Evolutionary conservation across 805 yeast species (phyloP).

Genomic region (Yamadazyma sp.): DNA sequence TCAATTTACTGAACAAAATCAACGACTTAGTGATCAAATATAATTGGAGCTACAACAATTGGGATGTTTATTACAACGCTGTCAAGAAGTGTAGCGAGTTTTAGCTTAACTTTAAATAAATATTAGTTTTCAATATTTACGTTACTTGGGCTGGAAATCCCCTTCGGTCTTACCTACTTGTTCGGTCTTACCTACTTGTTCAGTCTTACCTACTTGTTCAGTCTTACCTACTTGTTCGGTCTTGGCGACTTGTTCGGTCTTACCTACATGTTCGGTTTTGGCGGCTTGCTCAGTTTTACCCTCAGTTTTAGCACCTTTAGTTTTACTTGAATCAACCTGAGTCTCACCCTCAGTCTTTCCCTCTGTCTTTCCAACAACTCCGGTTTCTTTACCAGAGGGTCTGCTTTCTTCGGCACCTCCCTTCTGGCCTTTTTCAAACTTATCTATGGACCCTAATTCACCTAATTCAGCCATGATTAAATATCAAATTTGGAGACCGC

Average conservation of each 20-base stretch:
- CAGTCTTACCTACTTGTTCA: slow-evolving; percentile 9
- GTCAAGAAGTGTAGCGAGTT: slow-evolving; percentile 8
- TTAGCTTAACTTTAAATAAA: neutral
- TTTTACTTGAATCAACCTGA: slow-evolving; percentile 12
- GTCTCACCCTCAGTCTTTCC: slow-evolving; percentile 14
- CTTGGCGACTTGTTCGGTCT: slow-evolving; percentile 14
- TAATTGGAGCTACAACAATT: slow-evolving; percentile 13
- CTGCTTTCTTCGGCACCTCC: too few species aligned
- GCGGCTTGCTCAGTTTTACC: slow-evolving; percentile 15
- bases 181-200: slow-evolving; percentile 7
- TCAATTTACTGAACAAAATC: slow-evolving; percentile 9
- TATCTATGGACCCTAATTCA: slow-evolving; percentile 13
- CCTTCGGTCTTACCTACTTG: slow-evolving; percentile 15
- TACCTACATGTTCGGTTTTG: slow-evolving; percentile 13
- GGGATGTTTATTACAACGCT: slow-evolving; percentile 14
- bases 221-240: slow-evolving; percentile 10
- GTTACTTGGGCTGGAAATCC: slow-evolving; percentile 3
- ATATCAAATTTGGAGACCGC: neutral
- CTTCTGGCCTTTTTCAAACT: neutral
- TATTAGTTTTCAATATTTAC: neutral
- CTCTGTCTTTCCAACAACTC: slow-evolving; percentile 8
- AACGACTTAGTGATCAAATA: slow-evolving; percentile 13
- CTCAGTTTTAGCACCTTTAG: slow-evolving; percentile 8
- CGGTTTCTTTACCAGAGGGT: slow-evolving; percentile 8
- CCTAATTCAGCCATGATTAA: slow-evolving; percentile 12